Evolutionary conservation across 106 monocot genomes (phyloP), one percentile per base, ranked within the genome.

Genomic region (Acorus calamus): DNA sequence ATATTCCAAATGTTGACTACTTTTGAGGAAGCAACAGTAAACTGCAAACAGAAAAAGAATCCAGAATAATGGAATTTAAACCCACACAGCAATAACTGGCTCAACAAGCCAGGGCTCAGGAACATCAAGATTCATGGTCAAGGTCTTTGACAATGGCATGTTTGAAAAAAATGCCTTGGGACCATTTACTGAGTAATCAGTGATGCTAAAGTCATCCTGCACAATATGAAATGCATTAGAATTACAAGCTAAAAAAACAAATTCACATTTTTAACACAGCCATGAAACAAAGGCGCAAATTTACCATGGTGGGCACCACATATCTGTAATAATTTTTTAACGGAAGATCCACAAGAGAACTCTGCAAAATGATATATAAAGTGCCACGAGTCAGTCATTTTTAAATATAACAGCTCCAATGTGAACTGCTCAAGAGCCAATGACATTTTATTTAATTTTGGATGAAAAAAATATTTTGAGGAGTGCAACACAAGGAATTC

Each of bases 101-200:
- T 94, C 94, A 66, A 94, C 94, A 69, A 94, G 94, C 94, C 94
- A 94, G 48, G 89, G 86, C 62, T 94, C 94, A 42, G 94, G 94
- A 45, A 94, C 94, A 80, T 94, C 94, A 74, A 94, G 86, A 65
- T 90, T 94, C 94, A 94, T 94, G 42, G 94, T 94, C 51, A 94
- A 84, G 41, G 87, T 94, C 68, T 94, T 94, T 6, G 90, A 80
- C 43, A 80, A 60, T 54, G 94, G 94, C 94, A 94, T 94, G 71
- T 90, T 89, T 54, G 86, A 73, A 67, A 94, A 94, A 62, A 94
- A 87, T 47, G 90, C 89, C 76, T 83, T 94, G 11, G 94, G 84
- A 11, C 94, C 94, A 76, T 59, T 79, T 66, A 94, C 52, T 43
- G 82, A 70, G 77, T 76, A 72, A 82, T 94, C 94, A 54, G 58